phyloP scores from a whole-genome alignment of 73 alveolate genomes.

The Blepharisma stoltei region DNA sequence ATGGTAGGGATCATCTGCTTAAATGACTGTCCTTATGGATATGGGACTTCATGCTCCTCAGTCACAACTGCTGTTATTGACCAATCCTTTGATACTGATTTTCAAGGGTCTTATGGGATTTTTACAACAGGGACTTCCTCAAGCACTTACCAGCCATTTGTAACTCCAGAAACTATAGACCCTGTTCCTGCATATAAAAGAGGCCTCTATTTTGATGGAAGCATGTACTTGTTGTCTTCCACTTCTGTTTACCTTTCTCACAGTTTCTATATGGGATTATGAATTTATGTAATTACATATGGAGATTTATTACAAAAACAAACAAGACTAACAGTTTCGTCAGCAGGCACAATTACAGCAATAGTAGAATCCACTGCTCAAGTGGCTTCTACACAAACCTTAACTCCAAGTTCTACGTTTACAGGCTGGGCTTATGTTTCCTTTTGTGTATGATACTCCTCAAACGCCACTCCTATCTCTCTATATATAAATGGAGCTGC shows the following conservation, averaged over 20 bases:
- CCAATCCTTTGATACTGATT: no score
- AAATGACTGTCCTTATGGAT: neutral
- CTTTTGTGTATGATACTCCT: no score
- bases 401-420: no score
- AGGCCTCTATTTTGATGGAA: neutral
- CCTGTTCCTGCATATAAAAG: neutral
- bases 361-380: no score
- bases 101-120: neutral
- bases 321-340: neutral
- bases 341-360: no score
- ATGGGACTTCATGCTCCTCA: neutral
- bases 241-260: neutral
- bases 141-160: neutral
- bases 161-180: neutral
- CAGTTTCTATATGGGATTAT: neutral
- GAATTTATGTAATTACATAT: neutral
- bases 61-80: no score
- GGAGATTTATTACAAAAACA: slow-evolving; percentile 11
- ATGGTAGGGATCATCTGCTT: neutral
- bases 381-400: no score
- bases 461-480: no score
- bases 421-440: no score
- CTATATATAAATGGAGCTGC: no score
- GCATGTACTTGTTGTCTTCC: no score
- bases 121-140: slow-evolving; percentile 6